phyloP scores from a whole-genome alignment of 257 asterid species.

The Linderniella brevidens region DNA sequence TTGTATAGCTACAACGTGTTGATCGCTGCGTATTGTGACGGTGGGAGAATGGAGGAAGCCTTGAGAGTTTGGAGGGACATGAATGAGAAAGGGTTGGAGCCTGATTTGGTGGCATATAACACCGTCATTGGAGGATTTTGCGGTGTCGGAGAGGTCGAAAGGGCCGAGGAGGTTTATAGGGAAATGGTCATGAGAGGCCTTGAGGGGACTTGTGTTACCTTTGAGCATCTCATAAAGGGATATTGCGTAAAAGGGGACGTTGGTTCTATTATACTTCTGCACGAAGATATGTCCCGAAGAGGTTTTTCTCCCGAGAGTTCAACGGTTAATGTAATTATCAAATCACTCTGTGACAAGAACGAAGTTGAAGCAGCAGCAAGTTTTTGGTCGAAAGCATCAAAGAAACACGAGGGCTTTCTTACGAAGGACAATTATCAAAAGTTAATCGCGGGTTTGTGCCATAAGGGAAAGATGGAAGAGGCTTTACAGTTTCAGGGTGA shows the following conservation, averaged over 20 bases:
- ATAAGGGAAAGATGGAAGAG: slow-evolving; percentile 46
- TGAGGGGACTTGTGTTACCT: slow-evolving; percentile 41
- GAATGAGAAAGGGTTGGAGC: slow-evolving; percentile 24
- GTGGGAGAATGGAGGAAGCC: slow-evolving; percentile 39
- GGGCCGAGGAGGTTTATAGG: slow-evolving; percentile 53
- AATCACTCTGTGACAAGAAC: slow-evolving; percentile 29
- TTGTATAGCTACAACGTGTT: slow-evolving; percentile 38
- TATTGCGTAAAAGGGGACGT: slow-evolving; percentile 36
- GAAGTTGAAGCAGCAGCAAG: slow-evolving; percentile 25
- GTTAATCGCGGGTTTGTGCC: slow-evolving; percentile 42
- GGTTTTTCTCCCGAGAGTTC: slow-evolving; percentile 31
- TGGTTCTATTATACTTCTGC: slow-evolving; percentile 32
- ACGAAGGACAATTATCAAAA: slow-evolving; percentile 31
- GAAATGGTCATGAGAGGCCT: slow-evolving; percentile 49
- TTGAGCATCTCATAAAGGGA: slow-evolving; percentile 58
- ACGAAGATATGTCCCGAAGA: slow-evolving; percentile 47
- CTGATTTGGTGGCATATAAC: slow-evolving; percentile 41
- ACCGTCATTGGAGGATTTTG: slow-evolving; percentile 62
- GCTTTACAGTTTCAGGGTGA: slow-evolving; percentile 59
- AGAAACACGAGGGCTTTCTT: slow-evolving; percentile 29
- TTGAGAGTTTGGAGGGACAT: slow-evolving; percentile 48
- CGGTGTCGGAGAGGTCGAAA: slow-evolving; percentile 32
- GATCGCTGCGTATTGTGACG: slow-evolving; percentile 45
- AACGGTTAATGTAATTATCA: slow-evolving; percentile 30
- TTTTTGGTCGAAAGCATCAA: slow-evolving; percentile 18